Conservation (phyloP, 1,284 basidiomycete species). For the Tilletia horrida region DNA sequence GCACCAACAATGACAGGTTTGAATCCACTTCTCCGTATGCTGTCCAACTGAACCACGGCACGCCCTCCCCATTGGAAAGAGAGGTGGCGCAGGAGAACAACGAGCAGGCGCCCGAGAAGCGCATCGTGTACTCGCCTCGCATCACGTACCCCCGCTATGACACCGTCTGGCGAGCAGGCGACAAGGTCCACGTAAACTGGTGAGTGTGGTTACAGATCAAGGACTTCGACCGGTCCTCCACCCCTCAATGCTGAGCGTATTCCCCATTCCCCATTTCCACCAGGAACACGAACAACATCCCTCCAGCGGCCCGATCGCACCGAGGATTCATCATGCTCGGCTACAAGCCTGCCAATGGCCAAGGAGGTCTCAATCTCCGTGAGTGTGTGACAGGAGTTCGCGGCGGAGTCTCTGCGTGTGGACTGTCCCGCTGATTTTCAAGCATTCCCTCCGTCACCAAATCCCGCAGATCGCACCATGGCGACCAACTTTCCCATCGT, state of each 20-base stretch:
- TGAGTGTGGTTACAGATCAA: no score
- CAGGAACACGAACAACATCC: slow-evolving; percentile 21
- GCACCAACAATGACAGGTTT: not conserved
- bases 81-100: not conserved
- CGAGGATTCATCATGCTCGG: slow-evolving; percentile 30
- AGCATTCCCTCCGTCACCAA: no score
- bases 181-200: slow-evolving; percentile 28
- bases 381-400: not conserved
- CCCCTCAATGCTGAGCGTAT: not conserved
- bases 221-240: no score
- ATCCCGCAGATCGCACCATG: slow-evolving; percentile 24
- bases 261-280: not conserved
- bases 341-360: slow-evolving; percentile 21
- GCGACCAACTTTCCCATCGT: slow-evolving; percentile 28
- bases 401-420: no score
- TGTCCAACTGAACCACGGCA: not conserved
- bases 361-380: slow-evolving; percentile 29
- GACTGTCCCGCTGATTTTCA: no score
- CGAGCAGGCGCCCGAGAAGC: slow-evolving; percentile 15
- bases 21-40: not conserved
- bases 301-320: slow-evolving; percentile 16
- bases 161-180: slow-evolving; percentile 28
- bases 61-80: not conserved
- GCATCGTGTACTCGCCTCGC: slow-evolving; percentile 32
- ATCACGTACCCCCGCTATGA: slow-evolving; percentile 27